A percentile compares a stretch with the other conserved stretches of the same genome.
These are phyloP conservation scores for Mycena rebaudengoi DNA, from an alignment of 768 basidiomycete species.

Conservation along the genomic window DNA sequence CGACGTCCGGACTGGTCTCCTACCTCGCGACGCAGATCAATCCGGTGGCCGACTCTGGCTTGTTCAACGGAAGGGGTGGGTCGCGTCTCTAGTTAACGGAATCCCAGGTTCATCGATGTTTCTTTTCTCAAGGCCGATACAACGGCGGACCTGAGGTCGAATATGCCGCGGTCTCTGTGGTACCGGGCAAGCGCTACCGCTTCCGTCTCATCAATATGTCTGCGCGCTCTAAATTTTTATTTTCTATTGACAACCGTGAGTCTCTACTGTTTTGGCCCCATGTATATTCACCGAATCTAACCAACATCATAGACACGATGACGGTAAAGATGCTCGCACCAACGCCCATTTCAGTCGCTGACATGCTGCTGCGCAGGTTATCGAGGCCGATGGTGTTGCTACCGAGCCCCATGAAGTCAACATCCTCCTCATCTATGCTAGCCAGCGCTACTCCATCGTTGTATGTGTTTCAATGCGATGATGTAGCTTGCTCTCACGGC, in stretches of 20 bases:
- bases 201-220: constrained; percentile 50
- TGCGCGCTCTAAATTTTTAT: constrained; percentile 42
- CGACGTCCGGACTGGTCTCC: not conserved
- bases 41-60: constrained; percentile 18
- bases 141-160: constrained; percentile 36
- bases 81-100: not conserved
- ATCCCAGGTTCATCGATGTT: constrained; percentile 30
- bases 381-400: constrained; percentile 12
- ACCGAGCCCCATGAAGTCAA: constrained; percentile 12
- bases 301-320: constrained; percentile 1
- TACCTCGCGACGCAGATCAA: constrained; percentile 11
- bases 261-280: not conserved
- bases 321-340: not conserved
- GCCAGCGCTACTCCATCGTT: constrained; percentile 60
- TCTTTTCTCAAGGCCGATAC: constrained; percentile 48
- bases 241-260: constrained; percentile 35
- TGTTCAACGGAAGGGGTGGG: constrained; percentile 4
- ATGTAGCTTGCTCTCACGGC: not conserved
- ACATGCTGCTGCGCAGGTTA: constrained; percentile 3
- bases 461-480: constrained; percentile 25
- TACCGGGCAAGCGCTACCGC: constrained; percentile 44
- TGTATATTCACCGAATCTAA: not conserved
- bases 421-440: constrained; percentile 43
- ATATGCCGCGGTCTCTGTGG: constrained; percentile 43
- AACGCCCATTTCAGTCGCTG: not conserved